These are phyloP conservation scores for Glycine soja DNA, from an alignment of 306 rosid species.

Conservation along the genomic window DNA sequence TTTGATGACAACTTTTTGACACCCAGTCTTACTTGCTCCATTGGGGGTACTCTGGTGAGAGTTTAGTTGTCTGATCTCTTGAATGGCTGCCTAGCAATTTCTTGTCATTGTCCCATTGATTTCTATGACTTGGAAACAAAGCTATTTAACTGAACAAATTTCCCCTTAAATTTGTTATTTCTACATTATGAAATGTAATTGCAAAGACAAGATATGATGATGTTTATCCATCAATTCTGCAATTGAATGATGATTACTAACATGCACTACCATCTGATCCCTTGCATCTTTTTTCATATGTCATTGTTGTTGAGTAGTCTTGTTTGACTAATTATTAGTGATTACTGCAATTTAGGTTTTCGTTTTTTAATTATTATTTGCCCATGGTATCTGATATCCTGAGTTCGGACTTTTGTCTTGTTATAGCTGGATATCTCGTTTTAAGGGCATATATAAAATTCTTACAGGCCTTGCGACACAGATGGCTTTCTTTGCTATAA, in stretches of 20 bases:
- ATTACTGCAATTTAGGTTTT: no score
- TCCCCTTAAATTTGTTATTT: background rate
- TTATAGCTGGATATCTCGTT: conserved; percentile 71
- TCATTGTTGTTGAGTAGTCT: background rate
- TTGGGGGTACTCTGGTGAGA: conserved; percentile 47
- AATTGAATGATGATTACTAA: conserved; percentile 64
- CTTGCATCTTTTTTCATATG: background rate
- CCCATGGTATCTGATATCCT: conserved; percentile 84
- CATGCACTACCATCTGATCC: conserved; percentile 98
- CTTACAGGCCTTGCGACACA: conserved; percentile 80
- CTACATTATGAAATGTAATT: background rate
- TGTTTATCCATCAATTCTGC: conserved; percentile 69
- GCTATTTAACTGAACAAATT: no score
- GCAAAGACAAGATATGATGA: conserved; percentile 69
- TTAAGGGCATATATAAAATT: conserved; percentile 60
- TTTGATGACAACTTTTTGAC: conserved; percentile 47
- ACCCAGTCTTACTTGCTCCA: conserved; percentile 51
- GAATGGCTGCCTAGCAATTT: no score
- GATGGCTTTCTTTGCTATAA: conserved; percentile 48
- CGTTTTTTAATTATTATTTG: conserved; percentile 25
- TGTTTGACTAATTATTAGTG: background rate
- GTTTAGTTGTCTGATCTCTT: conserved; percentile 45
- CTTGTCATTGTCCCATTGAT: no score
- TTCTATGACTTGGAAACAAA: no score
- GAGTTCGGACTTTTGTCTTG: conserved; percentile 53